phyloP scores from a whole-genome alignment of 352 stramenopile species.

The Pythium guiyangense region DNA sequence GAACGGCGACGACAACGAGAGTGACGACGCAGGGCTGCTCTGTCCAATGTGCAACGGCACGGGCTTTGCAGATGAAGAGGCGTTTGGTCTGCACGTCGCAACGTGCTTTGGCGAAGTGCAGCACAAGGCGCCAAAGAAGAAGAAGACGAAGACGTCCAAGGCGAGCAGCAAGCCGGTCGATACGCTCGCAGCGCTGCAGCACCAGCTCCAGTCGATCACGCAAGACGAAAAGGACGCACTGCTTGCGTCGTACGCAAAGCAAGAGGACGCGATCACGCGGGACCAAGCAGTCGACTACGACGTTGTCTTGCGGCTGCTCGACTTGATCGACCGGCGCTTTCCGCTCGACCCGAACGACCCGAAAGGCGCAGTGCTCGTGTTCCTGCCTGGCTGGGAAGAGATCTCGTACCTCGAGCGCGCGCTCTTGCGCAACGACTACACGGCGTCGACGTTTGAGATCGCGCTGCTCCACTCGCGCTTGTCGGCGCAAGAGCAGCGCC shows the following conservation, averaged over 20 bases:
- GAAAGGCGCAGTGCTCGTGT: constrained; percentile 80
- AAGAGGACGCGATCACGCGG: constrained; percentile 50
- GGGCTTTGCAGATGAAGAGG: constrained; percentile 74
- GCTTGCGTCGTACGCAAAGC: constrained; percentile 51
- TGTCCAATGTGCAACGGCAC: constrained; percentile 81
- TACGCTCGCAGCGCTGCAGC: constrained; percentile 32
- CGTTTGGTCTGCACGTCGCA: constrained; percentile 84
- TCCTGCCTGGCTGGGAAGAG: constrained; percentile 78
- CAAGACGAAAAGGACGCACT: constrained; percentile 32
- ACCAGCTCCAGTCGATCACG: constrained; percentile 23
- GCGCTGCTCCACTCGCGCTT: constrained; percentile 71
- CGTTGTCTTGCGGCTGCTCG: constrained; percentile 59
- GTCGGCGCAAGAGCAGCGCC: constrained; percentile 63
- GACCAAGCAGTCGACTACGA: constrained; percentile 73
- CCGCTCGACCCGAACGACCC: constrained; percentile 31
- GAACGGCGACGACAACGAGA: not conserved
- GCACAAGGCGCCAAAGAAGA: constrained; percentile 13
- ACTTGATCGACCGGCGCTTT: constrained; percentile 54
- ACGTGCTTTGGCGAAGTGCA: constrained; percentile 64
- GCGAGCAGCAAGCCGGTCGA: constrained; percentile 13
- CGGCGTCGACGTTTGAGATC: constrained; percentile 52
- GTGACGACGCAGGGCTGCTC: constrained; percentile 26
- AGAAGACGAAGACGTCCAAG: constrained; percentile 6
- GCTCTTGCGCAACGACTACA: constrained; percentile 47
- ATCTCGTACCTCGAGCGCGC: constrained; percentile 76